Base-by-base conservation (phyloP, 306 rosid genomes). In the Medicago arabica region DNA sequence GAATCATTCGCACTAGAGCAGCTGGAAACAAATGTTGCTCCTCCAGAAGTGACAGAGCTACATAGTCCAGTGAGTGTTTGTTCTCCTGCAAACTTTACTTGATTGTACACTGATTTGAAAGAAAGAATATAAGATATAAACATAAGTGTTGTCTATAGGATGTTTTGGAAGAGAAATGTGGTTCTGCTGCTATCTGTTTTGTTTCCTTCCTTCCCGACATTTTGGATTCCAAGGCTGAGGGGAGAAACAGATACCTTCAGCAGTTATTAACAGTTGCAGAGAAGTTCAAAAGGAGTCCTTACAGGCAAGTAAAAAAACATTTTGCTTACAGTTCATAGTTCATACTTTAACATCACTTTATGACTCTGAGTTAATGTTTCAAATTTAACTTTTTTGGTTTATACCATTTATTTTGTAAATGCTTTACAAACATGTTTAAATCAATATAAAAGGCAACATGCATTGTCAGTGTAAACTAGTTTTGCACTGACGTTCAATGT, bases 181-280 rank as follows among this genome's bases (percentile, higher is more conserved):
- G 98, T 59, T 78, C 98, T 8, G 96, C 98, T 7, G 96, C 98
- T 55, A 92, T 96, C 80, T 96, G 99, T 84, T 96, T 96, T 54
- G 98, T 90, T 43, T 88, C 99, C 46, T 96, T 96, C 86, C 94
- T 96, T 40, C 99, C 99, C 50, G 98, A 96, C 77, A 92, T 96
- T 76, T 87, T 96, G 89, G 99, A 96, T 78, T 88, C 98, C 65
- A 96, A 92, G 87, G 99, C 99, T 0, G 99, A 89, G 80, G 99
- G 99, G 34, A 89, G 99, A 84, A 92, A 92, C 88, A 86, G 60
- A 71, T 90, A 96, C 84, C 53, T 96, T 73, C 84, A 89, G 81
- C 93, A 90, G 78, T 69, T 96, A 71, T 67, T 96, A 75, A 80
- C 99, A 13, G 92, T 96, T 78, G 99, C 96, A 23, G 97, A 92